Evolutionary conservation across 2,329 filamentous ascomycete genomes (phyloP).

Genomic region (Penicillium sp.): DNA sequence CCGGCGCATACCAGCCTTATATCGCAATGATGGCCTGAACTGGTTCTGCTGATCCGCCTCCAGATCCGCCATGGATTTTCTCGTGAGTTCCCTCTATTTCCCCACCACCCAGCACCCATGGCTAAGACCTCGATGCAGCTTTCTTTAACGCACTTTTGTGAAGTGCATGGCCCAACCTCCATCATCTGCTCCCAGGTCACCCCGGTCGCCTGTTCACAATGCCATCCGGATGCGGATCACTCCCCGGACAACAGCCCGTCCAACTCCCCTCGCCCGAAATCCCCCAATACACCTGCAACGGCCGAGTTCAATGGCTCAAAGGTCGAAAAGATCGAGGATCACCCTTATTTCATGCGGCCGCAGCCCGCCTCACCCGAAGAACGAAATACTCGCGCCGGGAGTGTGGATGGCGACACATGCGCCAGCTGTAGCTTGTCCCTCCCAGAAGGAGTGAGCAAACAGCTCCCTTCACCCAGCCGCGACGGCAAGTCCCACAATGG

Average conservation of each 20-base stretch:
- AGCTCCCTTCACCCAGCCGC: constrained; percentile 52
- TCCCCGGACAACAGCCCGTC: constrained; percentile 38
- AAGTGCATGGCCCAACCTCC: constrained; percentile 62
- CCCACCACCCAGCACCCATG: neutral
- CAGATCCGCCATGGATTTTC: constrained; percentile 43
- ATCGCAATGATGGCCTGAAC: constrained; percentile 33
- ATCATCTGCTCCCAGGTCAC: constrained; percentile 62
- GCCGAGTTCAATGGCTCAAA: constrained; percentile 28
- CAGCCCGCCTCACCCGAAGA: constrained; percentile 44
- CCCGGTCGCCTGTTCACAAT: constrained; percentile 55
- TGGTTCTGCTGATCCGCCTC: constrained; percentile 17
- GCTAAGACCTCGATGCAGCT: constrained; percentile 42
- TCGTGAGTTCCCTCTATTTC: constrained; percentile 35
- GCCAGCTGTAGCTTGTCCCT: constrained; percentile 59
- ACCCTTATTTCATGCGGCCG: constrained; percentile 52
- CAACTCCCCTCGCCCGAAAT: constrained; percentile 23
- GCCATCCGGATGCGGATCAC: constrained; percentile 43
- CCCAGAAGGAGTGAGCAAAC: constrained; percentile 54
- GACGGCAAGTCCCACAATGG: constrained; percentile 49
- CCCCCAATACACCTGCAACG: constrained; percentile 14
- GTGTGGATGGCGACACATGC: constrained; percentile 54
- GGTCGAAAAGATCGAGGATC: constrained; percentile 50
- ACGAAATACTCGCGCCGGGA: constrained; percentile 42
- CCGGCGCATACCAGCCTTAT: constrained; percentile 28
- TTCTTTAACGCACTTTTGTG: constrained; percentile 63